Evolutionary conservation across 257 asterid genomes (phyloP).

Genomic region (Gynochthodes officinalis): DNA sequence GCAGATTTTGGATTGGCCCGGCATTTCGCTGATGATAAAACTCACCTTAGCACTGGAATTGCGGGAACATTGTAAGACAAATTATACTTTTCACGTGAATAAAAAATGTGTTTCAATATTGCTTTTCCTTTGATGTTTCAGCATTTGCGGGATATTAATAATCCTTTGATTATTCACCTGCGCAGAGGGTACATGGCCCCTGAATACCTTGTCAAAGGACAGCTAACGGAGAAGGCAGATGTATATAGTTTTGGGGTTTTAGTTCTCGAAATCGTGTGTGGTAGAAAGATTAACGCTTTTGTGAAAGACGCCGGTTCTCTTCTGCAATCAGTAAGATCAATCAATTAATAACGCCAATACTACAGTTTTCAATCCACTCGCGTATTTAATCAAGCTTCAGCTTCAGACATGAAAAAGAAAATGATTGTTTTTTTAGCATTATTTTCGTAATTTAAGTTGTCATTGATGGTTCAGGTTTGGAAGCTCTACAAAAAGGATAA

Average conservation of each 20-base stretch:
- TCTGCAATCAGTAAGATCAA: conserved; percentile 54
- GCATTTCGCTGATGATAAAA: conserved; percentile 64
- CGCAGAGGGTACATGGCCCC: conserved; percentile 98
- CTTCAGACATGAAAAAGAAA: not conserved
- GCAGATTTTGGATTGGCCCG: conserved; percentile 96
- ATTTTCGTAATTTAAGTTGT: not conserved
- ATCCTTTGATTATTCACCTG: not conserved
- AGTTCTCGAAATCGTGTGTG: conserved; percentile 77
- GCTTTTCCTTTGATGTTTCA: no score
- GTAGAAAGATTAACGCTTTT: conserved; percentile 71
- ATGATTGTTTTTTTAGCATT: not conserved
- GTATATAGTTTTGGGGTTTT: conserved; percentile 81
- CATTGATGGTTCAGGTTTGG: conserved; percentile 58
- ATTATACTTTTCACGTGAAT: not conserved
- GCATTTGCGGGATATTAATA: not conserved
- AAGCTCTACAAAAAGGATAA: conserved; percentile 45
- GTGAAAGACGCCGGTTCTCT: conserved; percentile 66
- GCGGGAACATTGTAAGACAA: conserved; percentile 91
- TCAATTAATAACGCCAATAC: not conserved
- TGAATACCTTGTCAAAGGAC: conserved; percentile 87
- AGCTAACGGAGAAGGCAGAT: conserved; percentile 95
- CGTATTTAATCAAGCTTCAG: not conserved
- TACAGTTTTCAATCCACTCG: no score
- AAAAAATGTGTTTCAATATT: not conserved
- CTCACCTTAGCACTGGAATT: conserved; percentile 89